Base-by-base conservation (phyloP, 441 rosid species). In the Croton laevigatus region DNA sequence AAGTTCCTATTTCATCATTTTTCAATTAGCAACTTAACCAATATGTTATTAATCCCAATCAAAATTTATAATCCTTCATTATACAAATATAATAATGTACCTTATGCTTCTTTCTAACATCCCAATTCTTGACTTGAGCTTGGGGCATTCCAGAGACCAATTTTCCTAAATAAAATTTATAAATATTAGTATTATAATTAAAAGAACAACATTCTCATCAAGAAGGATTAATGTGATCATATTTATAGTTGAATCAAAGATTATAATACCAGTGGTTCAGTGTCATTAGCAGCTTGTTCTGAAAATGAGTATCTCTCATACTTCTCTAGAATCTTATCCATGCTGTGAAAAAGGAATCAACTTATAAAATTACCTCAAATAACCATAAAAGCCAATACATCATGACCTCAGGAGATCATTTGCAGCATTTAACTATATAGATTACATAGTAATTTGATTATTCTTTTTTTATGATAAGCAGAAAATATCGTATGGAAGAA, bases 281-380 rank as follows among this genome's bases (percentile, higher is more conserved):
- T 58, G 8, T 73, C 70, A 52, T 69, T 55, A 16, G 72, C 57
- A 38, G 19, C 14, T 59, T 70, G 76, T 37, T 88, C 89, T 49
- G 84, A 73, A 74, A 59, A 72, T 12, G 84, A 69, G 46, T 69
- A 65, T 69, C 84, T 87, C 79, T 94, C 96, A n/a, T 94, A 92
- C 65, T 89, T 91, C 76, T 89, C 91, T 20, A 92, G 74, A 78
- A 90, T 88, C 11, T 75, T 81, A 69, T 90, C 98, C 89, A 92
- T 86, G 80, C 98, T 94, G 88, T 66, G 57, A 61, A 44, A 48
- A 16, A 67, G 8, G 32, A 27, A 8, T 49, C 73, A 46, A 57
- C 36, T 13, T 16, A 13, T 23, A 12, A 60, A 52, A 2, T 8
- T 0, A 60, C 17, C 62, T 12, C 55, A 68, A 40, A 8, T 38